Evolutionary conservation across 805 yeast species (phyloP).

Genomic region (Kregervanrija fluxuum): DNA sequence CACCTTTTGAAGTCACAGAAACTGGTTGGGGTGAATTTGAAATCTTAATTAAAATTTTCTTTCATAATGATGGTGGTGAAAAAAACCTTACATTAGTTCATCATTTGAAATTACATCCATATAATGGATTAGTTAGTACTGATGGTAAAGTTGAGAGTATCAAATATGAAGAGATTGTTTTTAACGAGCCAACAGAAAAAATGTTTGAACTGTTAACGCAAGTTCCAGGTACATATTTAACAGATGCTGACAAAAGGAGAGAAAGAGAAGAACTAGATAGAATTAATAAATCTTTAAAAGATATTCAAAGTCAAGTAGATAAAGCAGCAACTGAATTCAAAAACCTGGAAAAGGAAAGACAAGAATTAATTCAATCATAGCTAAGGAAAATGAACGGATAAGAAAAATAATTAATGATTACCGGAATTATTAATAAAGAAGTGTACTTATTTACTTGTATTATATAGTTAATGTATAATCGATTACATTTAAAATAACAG

Average conservation of each 20-base stretch:
- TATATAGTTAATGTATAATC: slow-evolving; percentile 6
- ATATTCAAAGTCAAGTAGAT: slow-evolving; percentile 22
- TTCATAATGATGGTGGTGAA: slow-evolving; percentile 81
- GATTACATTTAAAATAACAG: slow-evolving; percentile 11
- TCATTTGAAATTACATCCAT: slow-evolving; percentile 88
- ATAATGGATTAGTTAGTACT: slow-evolving; percentile 28
- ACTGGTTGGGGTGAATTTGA: slow-evolving; percentile 99
- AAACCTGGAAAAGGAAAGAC: slow-evolving; percentile 25
- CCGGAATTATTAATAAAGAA: neutral
- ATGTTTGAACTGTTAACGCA: slow-evolving; percentile 72
- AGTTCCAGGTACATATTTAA: slow-evolving; percentile 50
- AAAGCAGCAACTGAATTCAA: slow-evolving; percentile 20
- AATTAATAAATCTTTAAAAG: slow-evolving; percentile 31
- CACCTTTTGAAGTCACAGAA: slow-evolving; percentile 93
- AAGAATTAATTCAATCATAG: slow-evolving; percentile 16
- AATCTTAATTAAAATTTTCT: slow-evolving; percentile 77
- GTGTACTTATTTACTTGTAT: neutral
- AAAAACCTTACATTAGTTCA: slow-evolving; percentile 83
- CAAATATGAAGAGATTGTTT: slow-evolving; percentile 84
- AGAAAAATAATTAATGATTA: neutral
- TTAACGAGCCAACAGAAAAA: slow-evolving; percentile 90
- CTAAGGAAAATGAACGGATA: neutral
- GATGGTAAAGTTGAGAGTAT: slow-evolving; percentile 47
- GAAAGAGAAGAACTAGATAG: slow-evolving; percentile 63
- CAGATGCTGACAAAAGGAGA: slow-evolving; percentile 35